These are phyloP conservation scores for Escovopsis sp. DNA, from an alignment of 2,329 filamentous ascomycete species.

Conservation along the genomic window DNA sequence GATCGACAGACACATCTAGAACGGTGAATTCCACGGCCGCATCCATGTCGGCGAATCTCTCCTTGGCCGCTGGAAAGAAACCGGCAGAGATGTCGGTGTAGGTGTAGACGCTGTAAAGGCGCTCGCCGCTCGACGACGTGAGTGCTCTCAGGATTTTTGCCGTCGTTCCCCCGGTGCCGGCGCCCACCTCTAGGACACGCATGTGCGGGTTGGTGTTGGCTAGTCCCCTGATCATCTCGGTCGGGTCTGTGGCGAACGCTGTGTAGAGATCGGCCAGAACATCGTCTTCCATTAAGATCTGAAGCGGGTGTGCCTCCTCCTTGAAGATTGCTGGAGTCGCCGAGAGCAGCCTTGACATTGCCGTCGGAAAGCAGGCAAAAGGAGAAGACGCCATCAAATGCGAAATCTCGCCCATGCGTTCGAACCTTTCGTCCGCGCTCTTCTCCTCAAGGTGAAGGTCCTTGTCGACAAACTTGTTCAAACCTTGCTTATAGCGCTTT, in stretches of 20 bases:
- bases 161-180: constrained; percentile 23
- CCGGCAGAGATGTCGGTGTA: constrained; percentile 13
- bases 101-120: background rate
- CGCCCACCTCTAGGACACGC: constrained; percentile 16
- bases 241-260: background rate
- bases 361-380: background rate
- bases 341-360: background rate
- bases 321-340: background rate
- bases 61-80: constrained; percentile 13
- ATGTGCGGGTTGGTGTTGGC: constrained; percentile 1
- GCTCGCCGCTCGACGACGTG: background rate
- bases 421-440: background rate
- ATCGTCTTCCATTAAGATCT: background rate
- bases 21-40: constrained; percentile 10
- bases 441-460: background rate
- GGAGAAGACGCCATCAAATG: background rate
- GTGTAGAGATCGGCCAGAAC: background rate
- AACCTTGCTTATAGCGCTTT: background rate
- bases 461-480: background rate
- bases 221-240: background rate
- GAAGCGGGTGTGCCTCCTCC: background rate
- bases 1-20: constrained; percentile 19
- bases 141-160: constrained; percentile 3
- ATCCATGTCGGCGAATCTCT: constrained; percentile 7
- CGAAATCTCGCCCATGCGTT: background rate